phyloP scores from a whole-genome alignment of 1,139 yeast species.

The Kluyveromyces marxianus region DNA sequence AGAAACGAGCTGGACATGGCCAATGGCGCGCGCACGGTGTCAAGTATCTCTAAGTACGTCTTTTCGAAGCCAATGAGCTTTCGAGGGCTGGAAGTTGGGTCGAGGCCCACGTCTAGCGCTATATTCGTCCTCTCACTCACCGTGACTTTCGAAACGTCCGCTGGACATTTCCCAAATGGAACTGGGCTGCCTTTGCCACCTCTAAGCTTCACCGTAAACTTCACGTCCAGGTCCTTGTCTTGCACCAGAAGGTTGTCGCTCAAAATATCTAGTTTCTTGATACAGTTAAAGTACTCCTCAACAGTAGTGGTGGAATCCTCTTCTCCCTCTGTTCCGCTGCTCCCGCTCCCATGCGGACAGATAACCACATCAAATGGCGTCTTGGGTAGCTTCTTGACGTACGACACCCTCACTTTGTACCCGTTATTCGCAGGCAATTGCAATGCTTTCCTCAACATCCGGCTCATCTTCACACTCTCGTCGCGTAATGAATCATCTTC shows the following conservation, averaged over 20 bases:
- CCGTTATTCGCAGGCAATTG: background rate
- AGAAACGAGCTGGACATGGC: constrained; percentile 37
- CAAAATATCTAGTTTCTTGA: too few relatives aligned
- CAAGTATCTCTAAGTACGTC: constrained; percentile 37
- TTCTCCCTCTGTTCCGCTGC: too few relatives aligned
- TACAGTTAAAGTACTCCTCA: too few relatives aligned
- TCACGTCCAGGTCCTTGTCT: too few relatives aligned
- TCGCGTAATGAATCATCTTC: background rate
- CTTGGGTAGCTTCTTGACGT: background rate
- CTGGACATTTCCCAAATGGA: too few relatives aligned
- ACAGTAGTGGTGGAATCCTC: too few relatives aligned
- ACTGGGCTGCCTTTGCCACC: too few relatives aligned
- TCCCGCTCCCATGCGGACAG: background rate
- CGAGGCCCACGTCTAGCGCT: too few relatives aligned
- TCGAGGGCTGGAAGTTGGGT: background rate
- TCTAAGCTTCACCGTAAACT: too few relatives aligned
- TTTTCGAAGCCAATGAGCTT: constrained; percentile 53
- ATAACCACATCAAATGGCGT: background rate
- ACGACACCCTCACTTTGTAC: background rate
- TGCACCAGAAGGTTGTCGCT: too few relatives aligned
- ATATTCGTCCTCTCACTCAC: too few relatives aligned
- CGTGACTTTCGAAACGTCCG: too few relatives aligned
- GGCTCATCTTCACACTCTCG: constrained; percentile 1
- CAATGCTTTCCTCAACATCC: background rate
- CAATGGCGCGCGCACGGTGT: constrained; percentile 31